A percentile compares a stretch with the other conserved stretches of the same genome.
These are phyloP conservation scores for Phlebopus sp. DNA, from an alignment of 1,284 basidiomycete species.

Conservation along the genomic window DNA sequence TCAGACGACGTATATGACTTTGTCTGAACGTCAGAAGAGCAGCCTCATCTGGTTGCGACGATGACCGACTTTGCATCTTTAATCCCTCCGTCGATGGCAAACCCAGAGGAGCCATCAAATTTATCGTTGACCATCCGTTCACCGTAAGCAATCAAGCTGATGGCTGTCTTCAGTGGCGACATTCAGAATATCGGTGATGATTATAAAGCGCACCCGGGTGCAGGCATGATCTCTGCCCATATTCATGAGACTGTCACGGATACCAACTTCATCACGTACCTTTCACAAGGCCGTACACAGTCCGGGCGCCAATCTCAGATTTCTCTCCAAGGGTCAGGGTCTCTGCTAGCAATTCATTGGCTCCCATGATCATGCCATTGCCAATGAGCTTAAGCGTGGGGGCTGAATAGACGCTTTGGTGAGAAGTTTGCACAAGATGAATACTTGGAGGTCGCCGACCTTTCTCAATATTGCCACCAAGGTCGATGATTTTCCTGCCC, in stretches of 20 bases:
- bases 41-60: not conserved
- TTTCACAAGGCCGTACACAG: slow-evolving; percentile 58
- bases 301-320: slow-evolving; percentile 70
- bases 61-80: slow-evolving; percentile 59
- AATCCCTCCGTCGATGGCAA: slow-evolving; percentile 86
- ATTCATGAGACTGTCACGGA: slow-evolving; percentile 19
- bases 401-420: slow-evolving; percentile 38
- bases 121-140: slow-evolving; percentile 68
- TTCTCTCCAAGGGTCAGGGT: slow-evolving; percentile 83
- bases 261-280: slow-evolving; percentile 36
- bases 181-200: slow-evolving; percentile 1
- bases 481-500: slow-evolving; percentile 71
- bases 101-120: slow-evolving; percentile 79
- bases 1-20: slow-evolving; percentile 63
- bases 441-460: slow-evolving; percentile 37
- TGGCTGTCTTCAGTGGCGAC: not conserved
- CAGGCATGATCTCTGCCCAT: slow-evolving; percentile 53
- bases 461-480: slow-evolving; percentile 77
- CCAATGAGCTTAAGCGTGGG: slow-evolving; percentile 80
- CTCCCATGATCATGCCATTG: slow-evolving; percentile 67
- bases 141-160: slow-evolving; percentile 57
- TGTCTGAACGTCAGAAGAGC: slow-evolving; percentile 11
- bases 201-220: slow-evolving; percentile 43
- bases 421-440: not conserved
- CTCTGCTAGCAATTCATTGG: slow-evolving; percentile 79